Evolutionary conservation across 1,139 yeast genomes (phyloP), one percentile per base, ranked within the genome.

Genomic region (Hansenula lynferdii): DNA sequence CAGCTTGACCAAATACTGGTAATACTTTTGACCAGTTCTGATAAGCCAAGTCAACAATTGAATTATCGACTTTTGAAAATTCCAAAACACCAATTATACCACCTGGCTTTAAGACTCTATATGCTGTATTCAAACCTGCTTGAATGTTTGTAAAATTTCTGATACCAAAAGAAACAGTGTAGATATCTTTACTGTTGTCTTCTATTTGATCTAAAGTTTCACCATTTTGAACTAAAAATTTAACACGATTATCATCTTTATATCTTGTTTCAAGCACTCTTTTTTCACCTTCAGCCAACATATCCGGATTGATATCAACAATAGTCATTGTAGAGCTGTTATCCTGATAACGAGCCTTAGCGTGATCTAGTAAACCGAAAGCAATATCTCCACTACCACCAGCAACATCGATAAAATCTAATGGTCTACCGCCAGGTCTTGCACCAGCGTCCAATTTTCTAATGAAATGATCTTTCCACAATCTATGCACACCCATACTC

Each of bases 301-400:
- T 92, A 58, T 92, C 97, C 3, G 96, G 80, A 58, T 92, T 92
- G 62, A 92, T 92, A 63, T 92, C 99, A 6, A 90, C 95, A 39
- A 92, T 77, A 16, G 92, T 87, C 92, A 92, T 94, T 22, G 80
- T 77, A 27, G 90, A 79, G 46, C 71, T 69, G 35, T 66, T 71
- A 64, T 92, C 99, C 38, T 85, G 82, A 59, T 79, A 87, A 48
- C 80, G 78, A 36, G 71, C 65, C 48, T 85, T 81, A 10, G 97
- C 97, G 59, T 92, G 96, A 53, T 90, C 96, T 47, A 92, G 69
- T 45, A 94, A 73, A 7, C 98, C 94, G 65, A 89, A 89, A 1
- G 98, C 98, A 63, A 92, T 90, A 59, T 92, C 99, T 34, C 98
- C 99, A 14, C 97, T 89, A 24, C 99, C 99, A 42, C 98, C 99